Base-by-base conservation (phyloP, 129 eudicot genomes). In the Mikania micrantha region DNA sequence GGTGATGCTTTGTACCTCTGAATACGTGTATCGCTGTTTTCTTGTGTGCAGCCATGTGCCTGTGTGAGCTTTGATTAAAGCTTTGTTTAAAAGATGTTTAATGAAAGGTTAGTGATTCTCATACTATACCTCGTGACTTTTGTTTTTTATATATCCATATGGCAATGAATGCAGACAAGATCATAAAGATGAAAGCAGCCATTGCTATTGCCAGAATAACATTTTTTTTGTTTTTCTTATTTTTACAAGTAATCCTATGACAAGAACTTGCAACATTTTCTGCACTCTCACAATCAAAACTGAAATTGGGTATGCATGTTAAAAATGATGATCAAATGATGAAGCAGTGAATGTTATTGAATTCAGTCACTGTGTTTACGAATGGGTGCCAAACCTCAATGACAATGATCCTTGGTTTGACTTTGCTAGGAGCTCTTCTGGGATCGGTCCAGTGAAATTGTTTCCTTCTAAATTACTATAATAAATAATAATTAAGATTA, bases 391-490 rank as follows among this genome's bases (percentile, higher is more conserved):
- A 7, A 41, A 86, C 88, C 92, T 85, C 32, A 82, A 54, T 47
- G 38, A 31, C 60, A 76, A 47, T 22, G 67, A 59, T 52, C 84
- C 84, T 13, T 80, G 67, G 6, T 66, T 69, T 52, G 79, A 24
- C 57, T 71, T 86, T 19, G 38, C 74, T 22, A 78, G 75, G 31
- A 86, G 86, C 24, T 24, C 48, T 44, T 54, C 44, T 25, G 88
- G 92, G 76, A 78, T 12, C 8, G 80, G 53, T 8, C 92, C 85
- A 0, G 39, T 39, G 75, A 86, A 78, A 52, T 74, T 66, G 81
- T 85, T 85, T 70, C 88, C 85, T 54, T 64, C 49, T 54, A 82
- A 27, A 52, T 79, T 77, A 11, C 88, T 82, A 72, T 56, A 73
- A 27, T 9, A 4, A 49, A 29, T 38, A 50, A 11, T 9, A 45